phyloP scores from a whole-genome alignment of 345 rosid species.

The Moricandia arvensis region DNA sequence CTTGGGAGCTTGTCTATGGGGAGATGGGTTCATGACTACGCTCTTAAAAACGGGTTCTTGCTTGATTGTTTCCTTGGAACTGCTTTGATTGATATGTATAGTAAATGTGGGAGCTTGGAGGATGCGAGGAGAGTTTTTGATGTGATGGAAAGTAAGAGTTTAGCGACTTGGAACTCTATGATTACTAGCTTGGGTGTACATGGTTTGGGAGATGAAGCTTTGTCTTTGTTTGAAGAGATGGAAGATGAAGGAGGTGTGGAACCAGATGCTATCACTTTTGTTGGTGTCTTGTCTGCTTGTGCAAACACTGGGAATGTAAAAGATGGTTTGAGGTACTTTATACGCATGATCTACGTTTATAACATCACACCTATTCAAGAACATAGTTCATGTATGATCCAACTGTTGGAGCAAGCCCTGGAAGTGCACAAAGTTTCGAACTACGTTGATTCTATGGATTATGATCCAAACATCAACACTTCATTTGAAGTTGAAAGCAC shows the following conservation, averaged over 20 bases:
- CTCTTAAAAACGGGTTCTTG: constrained; percentile 46
- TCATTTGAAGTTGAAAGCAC: constrained; percentile 17
- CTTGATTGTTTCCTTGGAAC: constrained; percentile 67
- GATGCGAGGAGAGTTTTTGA: constrained; percentile 62
- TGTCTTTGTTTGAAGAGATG: constrained; percentile 58
- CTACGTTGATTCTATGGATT: constrained; percentile 22
- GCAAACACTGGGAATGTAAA: constrained; percentile 48
- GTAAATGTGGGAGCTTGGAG: constrained; percentile 48
- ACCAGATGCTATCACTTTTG: constrained; percentile 77
- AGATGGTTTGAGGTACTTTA: constrained; percentile 47
- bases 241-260: constrained; percentile 42
- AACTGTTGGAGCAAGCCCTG: constrained; percentile 47
- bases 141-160: constrained; percentile 47
- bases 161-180: constrained; percentile 82
- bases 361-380: constrained; percentile 52
- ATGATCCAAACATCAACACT: constrained; percentile 19
- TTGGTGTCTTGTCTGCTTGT: constrained; percentile 70
- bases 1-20: constrained; percentile 61
- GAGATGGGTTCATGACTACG: constrained; percentile 62
- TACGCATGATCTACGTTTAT: constrained; percentile 47
- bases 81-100: constrained; percentile 45
- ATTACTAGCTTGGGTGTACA: constrained; percentile 80
- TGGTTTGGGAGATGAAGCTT: constrained; percentile 66
- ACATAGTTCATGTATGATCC: constrained; percentile 62
- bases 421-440: constrained; percentile 30